These are phyloP conservation scores for Aphanomyces invadans DNA, from an alignment of 352 stramenopile genomes.

Conservation along the genomic window DNA sequence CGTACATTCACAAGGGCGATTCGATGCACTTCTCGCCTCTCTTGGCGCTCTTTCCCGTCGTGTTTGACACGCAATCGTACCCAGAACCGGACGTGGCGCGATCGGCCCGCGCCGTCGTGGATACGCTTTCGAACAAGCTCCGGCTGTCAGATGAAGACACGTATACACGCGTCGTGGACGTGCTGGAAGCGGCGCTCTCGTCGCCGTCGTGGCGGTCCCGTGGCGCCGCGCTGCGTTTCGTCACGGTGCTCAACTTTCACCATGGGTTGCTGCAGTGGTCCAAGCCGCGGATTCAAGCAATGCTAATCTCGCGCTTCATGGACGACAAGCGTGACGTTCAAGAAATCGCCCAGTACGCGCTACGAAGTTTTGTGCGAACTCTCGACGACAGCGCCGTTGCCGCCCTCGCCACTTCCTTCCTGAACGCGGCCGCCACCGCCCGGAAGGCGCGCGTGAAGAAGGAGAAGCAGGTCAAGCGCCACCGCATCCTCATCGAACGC, in stretches of 20 bases:
- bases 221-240: conserved; percentile 58
- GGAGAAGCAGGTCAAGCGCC: conserved; percentile 34
- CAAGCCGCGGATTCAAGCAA: conserved; percentile 35
- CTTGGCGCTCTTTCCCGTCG: conserved; percentile 46
- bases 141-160: conserved; percentile 32
- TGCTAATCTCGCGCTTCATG: conserved; percentile 47
- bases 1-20: conserved; percentile 44
- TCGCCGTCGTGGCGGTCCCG: conserved; percentile 60
- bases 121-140: conserved; percentile 49
- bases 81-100: conserved; percentile 60
- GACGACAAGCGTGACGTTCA: conserved; percentile 74
- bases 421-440: conserved; percentile 32
- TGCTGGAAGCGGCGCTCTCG: conserved; percentile 37
- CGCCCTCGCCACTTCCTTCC: conserved; percentile 35
- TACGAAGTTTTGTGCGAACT: conserved; percentile 58
- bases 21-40: conserved; percentile 39
- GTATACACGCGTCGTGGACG: conserved; percentile 30
- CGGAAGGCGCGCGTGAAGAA: conserved; percentile 48
- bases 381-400: conserved; percentile 34
- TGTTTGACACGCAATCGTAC: conserved; percentile 57
- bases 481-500: conserved; percentile 36
- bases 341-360: conserved; percentile 66
- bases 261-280: conserved; percentile 51
- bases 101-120: conserved; percentile 49
- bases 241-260: conserved; percentile 67